Conservation (phyloP, 2,329 filamentous ascomycete genomes). For the Cordyceps militaris region DNA sequence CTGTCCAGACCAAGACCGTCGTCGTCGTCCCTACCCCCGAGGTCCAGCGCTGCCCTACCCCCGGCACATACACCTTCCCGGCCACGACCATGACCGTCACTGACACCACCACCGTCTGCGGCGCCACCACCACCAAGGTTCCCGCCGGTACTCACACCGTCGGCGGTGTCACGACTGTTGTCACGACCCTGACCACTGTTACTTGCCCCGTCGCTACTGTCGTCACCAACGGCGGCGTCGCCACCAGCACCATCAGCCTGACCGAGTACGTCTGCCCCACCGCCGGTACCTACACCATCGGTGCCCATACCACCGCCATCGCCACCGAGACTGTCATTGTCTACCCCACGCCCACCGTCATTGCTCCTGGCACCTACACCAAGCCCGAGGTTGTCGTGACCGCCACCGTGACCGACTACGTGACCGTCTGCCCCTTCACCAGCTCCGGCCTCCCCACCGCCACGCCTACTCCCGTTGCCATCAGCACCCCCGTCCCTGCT, state of each 20-base stretch:
- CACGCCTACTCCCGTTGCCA: slow-evolving; percentile 20
- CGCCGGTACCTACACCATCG: slow-evolving; percentile 70
- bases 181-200: slow-evolving; percentile 58
- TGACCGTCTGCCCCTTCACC: slow-evolving; percentile 65
- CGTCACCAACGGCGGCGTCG: slow-evolving; percentile 47
- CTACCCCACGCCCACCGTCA: slow-evolving; percentile 59
- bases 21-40: slow-evolving; percentile 46
- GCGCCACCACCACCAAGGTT: slow-evolving; percentile 53
- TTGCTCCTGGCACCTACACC: slow-evolving; percentile 66
- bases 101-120: slow-evolving; percentile 61
- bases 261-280: slow-evolving; percentile 69
- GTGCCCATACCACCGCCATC: slow-evolving; percentile 56
- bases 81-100: slow-evolving; percentile 64
- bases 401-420: slow-evolving; percentile 59
- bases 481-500: slow-evolving; percentile 34
- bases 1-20: slow-evolving; percentile 31
- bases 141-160: slow-evolving; percentile 59
- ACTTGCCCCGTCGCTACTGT: slow-evolving; percentile 63
- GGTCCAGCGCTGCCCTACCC: slow-evolving; percentile 50
- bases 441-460: slow-evolving; percentile 32
- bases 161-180: slow-evolving; percentile 66
- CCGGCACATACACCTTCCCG: slow-evolving; percentile 69
- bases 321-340: slow-evolving; percentile 48
- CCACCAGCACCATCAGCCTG: slow-evolving; percentile 59
- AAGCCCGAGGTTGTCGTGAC: slow-evolving; percentile 60